Conservation (phyloP, 306 rosid species). For the Echinosophora koreensis region DNA sequence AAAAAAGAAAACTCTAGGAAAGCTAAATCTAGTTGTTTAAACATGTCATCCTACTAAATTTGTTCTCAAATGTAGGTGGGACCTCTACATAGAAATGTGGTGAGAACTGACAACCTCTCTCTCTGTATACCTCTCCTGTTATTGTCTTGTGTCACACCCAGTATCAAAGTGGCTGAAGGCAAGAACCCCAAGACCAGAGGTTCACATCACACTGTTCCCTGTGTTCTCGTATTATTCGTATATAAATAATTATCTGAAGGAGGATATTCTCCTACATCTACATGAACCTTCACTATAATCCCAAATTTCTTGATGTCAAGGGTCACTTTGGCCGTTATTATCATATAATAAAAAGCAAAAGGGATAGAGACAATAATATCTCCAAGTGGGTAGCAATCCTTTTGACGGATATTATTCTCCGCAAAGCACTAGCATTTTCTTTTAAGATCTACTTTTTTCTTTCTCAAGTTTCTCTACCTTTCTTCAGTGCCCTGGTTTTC, state of each 20-base stretch:
- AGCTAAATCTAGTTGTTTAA: no score
- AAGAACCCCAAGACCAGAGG: not conserved
- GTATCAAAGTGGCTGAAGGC: not conserved
- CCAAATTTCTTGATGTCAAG: not conserved
- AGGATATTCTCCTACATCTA: not conserved
- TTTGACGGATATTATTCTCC: not conserved
- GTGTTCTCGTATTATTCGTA: not conserved
- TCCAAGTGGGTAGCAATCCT: not conserved
- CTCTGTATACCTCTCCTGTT: not conserved
- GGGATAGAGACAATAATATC: not conserved
- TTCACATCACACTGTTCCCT: not conserved
- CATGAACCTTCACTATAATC: not conserved
- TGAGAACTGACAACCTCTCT: no score
- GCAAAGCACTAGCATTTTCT: not conserved
- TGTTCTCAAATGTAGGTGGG: no score
- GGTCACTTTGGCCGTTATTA: not conserved
- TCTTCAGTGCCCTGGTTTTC: no score
- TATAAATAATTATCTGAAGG: not conserved
- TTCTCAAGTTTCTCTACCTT: not conserved
- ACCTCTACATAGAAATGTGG: no score
- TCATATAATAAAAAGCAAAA: not conserved
- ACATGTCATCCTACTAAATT: no score
- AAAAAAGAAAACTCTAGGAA: no score
- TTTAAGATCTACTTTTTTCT: conserved; percentile 11
- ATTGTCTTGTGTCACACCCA: not conserved